A percentile compares a stretch with the other conserved stretches of the same genome.
These are phyloP conservation scores for Globisporangium yorkense DNA, from an alignment of 352 stramenopile species.

Conservation along the genomic window DNA sequence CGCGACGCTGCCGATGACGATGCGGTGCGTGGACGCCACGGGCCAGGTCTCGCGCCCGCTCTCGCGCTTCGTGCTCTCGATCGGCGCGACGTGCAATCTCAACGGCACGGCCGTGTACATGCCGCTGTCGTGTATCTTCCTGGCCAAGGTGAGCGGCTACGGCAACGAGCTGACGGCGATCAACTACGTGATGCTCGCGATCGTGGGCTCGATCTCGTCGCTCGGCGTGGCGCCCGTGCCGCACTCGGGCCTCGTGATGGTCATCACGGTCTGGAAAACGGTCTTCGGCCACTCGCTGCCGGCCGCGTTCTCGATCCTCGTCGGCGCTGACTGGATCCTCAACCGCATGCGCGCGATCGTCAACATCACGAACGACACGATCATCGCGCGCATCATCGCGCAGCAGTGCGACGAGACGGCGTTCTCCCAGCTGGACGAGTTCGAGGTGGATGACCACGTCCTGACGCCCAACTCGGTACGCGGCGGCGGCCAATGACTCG, in stretches of 20 bases:
- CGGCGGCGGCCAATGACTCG: constrained; percentile 6
- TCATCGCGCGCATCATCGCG: constrained; percentile 74
- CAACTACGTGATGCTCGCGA: constrained; percentile 53
- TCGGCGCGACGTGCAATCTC: constrained; percentile 66
- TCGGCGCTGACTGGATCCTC: constrained; percentile 68
- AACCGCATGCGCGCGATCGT: constrained; percentile 66
- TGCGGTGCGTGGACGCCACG: constrained; percentile 66
- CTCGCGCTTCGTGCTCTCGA: constrained; percentile 55
- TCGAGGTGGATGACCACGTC: constrained; percentile 10
- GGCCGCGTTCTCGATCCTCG: constrained; percentile 56
- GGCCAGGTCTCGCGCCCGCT: constrained; percentile 55
- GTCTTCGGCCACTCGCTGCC: constrained; percentile 56
- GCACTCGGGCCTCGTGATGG: constrained; percentile 67
- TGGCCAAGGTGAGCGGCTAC: constrained; percentile 59
- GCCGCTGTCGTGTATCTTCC: constrained; percentile 62
- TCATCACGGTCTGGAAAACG: constrained; percentile 73
- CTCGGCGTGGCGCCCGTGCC: constrained; percentile 69
- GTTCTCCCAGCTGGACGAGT: constrained; percentile 4
- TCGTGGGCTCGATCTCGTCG: constrained; percentile 62
- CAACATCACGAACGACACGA: constrained; percentile 83
- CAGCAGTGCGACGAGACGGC: constrained; percentile 57
- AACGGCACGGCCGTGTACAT: constrained; percentile 77
- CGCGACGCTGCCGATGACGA: constrained; percentile 69
- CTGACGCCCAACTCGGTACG: constrained; percentile 7
- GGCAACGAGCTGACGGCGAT: constrained; percentile 43